Conservation (phyloP, 1,284 basidiomycete species). For the Naganishia albida region DNA sequence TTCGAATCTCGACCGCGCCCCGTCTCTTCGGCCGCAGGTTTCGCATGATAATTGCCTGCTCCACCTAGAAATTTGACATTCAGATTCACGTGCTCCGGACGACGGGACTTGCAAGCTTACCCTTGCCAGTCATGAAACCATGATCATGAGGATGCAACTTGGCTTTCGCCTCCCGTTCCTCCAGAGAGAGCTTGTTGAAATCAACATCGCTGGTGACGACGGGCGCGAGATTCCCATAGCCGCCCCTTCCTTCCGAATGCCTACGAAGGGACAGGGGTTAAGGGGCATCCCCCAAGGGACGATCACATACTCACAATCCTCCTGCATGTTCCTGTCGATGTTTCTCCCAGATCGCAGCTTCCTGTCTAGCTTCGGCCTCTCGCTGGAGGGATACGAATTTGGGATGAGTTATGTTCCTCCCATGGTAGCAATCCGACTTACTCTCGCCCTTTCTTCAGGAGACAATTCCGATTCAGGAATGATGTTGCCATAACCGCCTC, state of each 20-base stretch:
- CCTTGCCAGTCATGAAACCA: conserved; percentile 42
- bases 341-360: conserved; percentile 34
- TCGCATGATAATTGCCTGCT: conserved; percentile 42
- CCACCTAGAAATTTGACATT: conserved; percentile 38
- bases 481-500: conserved; percentile 54
- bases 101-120: conserved; percentile 38
- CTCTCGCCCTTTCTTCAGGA: conserved; percentile 27
- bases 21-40: conserved; percentile 35
- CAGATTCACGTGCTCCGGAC: not conserved
- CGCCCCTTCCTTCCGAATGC: conserved; percentile 47
- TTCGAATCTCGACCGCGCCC: conserved; percentile 40
- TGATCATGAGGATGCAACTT: conserved; percentile 41
- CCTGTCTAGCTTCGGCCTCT: conserved; percentile 29
- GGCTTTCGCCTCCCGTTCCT: conserved; percentile 48
- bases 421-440: not conserved
- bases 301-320: conserved; percentile 39
- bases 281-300: not conserved
- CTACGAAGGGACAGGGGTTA: conserved; percentile 31
- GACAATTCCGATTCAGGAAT: conserved; percentile 39
- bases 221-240: conserved; percentile 46
- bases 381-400: not conserved
- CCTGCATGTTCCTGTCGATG: conserved; percentile 42
- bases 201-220: conserved; percentile 30
- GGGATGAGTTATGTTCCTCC: not conserved
- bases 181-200: conserved; percentile 40